Percentiles rank a stretch among this genome's conserved stretches.
These are phyloP conservation scores for Auxenochlorella protothecoides DNA, from an alignment of 139 green algal species.

Conservation along the genomic window DNA sequence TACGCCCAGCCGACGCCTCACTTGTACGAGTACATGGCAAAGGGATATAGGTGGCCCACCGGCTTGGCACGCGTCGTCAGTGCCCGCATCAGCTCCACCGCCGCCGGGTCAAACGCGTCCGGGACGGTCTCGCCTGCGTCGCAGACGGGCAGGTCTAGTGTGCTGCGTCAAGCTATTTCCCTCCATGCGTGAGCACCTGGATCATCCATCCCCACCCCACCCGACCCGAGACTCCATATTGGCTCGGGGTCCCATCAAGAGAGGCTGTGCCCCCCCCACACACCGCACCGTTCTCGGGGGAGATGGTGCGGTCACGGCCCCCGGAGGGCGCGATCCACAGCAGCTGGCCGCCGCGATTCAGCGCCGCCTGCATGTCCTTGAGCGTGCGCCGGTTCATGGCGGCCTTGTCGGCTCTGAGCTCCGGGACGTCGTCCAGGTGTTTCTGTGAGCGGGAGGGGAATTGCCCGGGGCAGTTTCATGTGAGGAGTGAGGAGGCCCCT, in stretches of 20 bases:
- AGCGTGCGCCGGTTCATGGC: slow-evolving; percentile 82
- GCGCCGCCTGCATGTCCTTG: slow-evolving; percentile 47
- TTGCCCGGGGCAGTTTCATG: background rate
- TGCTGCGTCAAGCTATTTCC: no score
- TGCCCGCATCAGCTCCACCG: slow-evolving; percentile 88
- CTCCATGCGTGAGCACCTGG: background rate
- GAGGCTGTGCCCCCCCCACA: no score
- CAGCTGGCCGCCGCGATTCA: slow-evolving; percentile 66
- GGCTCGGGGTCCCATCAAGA: no score
- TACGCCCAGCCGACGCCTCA: background rate
- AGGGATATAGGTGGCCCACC: slow-evolving; percentile 76
- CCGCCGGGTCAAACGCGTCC: slow-evolving; percentile 68
- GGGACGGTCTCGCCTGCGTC: slow-evolving; percentile 47
- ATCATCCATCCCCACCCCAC: background rate
- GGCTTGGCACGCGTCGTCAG: slow-evolving; percentile 54
- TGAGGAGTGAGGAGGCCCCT: background rate
- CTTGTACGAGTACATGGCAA: slow-evolving; percentile 77
- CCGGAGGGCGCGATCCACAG: slow-evolving; percentile 90
- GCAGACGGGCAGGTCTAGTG: slow-evolving; percentile 4
- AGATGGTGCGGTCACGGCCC: slow-evolving; percentile 70
- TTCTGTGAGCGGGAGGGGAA: slow-evolving; percentile 34
- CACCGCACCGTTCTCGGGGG: slow-evolving; percentile 13
- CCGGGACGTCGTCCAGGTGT: slow-evolving; percentile 87
- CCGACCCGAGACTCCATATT: no score
- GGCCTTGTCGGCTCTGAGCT: slow-evolving; percentile 74